Evolutionary conservation across 805 yeast species (phyloP).

Genomic region (Saccharomycopsis sp.): DNA sequence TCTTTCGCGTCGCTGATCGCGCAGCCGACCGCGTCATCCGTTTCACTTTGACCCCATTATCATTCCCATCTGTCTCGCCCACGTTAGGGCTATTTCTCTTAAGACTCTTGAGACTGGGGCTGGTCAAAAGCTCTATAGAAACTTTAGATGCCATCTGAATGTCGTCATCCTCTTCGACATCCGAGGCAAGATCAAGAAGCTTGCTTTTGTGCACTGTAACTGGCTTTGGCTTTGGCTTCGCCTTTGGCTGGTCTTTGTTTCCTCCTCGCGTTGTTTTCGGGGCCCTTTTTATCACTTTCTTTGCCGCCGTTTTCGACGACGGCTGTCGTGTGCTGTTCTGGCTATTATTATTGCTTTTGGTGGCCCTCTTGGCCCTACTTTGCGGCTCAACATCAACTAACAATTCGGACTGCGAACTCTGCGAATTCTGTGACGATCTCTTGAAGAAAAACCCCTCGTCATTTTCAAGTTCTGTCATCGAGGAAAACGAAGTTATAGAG

Average conservation of each 20-base stretch:
- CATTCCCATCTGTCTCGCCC: not conserved
- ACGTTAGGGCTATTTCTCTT: not conserved
- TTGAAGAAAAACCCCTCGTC: slow-evolving; percentile 19
- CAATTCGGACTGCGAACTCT: not conserved
- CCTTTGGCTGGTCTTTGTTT: not conserved
- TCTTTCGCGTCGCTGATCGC: not conserved
- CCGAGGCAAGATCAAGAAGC: slow-evolving; percentile 16
- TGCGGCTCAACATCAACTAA: not conserved
- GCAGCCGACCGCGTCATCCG: not conserved
- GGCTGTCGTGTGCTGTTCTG: not conserved
- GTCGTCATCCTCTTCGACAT: slow-evolving; percentile 8
- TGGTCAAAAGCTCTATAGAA: not conserved
- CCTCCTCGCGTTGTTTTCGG: not conserved
- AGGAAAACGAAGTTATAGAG: slow-evolving; percentile 26
- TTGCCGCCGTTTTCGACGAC: slow-evolving; percentile 1
- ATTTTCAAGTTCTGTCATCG: slow-evolving; percentile 61
- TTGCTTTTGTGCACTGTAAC: slow-evolving; percentile 5
- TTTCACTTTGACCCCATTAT: not conserved
- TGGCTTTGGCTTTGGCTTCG: not conserved
- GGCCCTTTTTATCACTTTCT: not conserved
- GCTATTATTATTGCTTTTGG: not conserved
- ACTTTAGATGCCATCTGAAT: not conserved
- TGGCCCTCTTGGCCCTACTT: too few relatives aligned
- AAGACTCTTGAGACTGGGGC: not conserved
- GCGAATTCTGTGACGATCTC: slow-evolving; percentile 3